phyloP scores from a whole-genome alignment of 2,329 filamentous ascomycete species.

The Fusarium begoniae region DNA sequence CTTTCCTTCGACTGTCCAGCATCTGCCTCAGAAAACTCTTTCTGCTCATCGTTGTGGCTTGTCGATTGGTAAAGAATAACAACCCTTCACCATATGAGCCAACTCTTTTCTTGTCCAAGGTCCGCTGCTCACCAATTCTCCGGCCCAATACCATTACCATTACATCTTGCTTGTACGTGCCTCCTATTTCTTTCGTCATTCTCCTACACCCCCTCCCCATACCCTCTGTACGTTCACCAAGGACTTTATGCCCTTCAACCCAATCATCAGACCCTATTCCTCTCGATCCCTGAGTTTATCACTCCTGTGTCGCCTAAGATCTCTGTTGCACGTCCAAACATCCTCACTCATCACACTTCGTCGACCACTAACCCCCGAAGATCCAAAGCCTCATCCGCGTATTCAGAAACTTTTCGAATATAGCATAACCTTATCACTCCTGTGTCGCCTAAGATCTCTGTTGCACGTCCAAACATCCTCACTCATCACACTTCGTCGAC shows the following conservation, averaged over 20 bases:
- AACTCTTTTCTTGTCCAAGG: constrained; percentile 13
- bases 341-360: neutral
- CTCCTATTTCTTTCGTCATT: constrained; percentile 17
- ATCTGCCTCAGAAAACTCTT: constrained; percentile 14
- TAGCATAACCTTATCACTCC: neutral
- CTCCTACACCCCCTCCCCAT: neutral
- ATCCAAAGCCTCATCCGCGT: neutral
- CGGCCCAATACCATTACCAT: constrained; percentile 16
- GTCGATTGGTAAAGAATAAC: constrained; percentile 19
- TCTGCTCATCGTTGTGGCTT: constrained; percentile 27
- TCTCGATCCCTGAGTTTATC: constrained; percentile 2
- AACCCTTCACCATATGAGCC: constrained; percentile 16
- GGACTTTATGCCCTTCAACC: neutral
- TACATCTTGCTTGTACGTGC: constrained; percentile 30
- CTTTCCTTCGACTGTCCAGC: constrained; percentile 6
- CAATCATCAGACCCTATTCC: constrained; percentile 13
- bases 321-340: neutral
- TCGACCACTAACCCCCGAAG: neutral
- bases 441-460: neutral
- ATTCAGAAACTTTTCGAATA: neutral
- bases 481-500: constrained; percentile 1
- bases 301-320: neutral
- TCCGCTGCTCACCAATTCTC: constrained; percentile 13
- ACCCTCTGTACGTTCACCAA: neutral
- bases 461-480: neutral